Base-by-base conservation (phyloP, 805 yeast species). In the Wickerhamomyces kurtzmanii region DNA sequence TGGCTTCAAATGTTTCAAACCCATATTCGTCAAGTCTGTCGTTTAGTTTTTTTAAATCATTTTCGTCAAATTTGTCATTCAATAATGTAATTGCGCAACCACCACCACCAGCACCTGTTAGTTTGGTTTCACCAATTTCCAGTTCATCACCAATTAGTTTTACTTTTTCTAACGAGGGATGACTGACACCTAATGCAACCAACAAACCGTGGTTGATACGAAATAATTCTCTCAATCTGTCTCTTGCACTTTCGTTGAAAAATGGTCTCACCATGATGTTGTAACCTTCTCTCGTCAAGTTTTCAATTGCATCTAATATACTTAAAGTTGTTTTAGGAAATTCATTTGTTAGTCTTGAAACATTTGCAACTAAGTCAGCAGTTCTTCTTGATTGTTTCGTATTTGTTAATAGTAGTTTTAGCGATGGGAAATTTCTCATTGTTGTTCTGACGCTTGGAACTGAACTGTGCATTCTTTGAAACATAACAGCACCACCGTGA, bases 81-180 rank as follows among this genome's bases (percentile, higher is more conserved):
- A 87, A 61, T 21, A 91, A 55, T 0, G 97, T 91, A 31, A 91
- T 79, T 8, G 97, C 94, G 61, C 98, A 91, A 3, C 98, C 98
- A 28, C 98, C 98, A 13, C 98, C 98, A 20, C 98, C 98, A 0
- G 98, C 98, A 23, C 98, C 98, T 0, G 98, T 91, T 30, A 91
- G 66, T 51, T 91, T 91, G 0, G 98, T 89, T 32, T 80, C 75
- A 6, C 98, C 98, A 12, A 91, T 52, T 4, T 59, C 49, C 31
- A 71, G 43, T 28, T 63, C 65, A 45, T 81, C 87, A 15, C 84
- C 68, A n/a, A 72, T 57, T 13, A 70, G 55, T 43, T 75, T 78
- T 17, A 89, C 72, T 28, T 64, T 60, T 49, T 91, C 98, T 33
- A 91, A 61, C n/a, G 79, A 65, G 7, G 96, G 94, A 51, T 91